Evolutionary conservation across 495 filamentous ascomycete genomes (phyloP).

Genomic region (Trichocladium antarcticum): DNA sequence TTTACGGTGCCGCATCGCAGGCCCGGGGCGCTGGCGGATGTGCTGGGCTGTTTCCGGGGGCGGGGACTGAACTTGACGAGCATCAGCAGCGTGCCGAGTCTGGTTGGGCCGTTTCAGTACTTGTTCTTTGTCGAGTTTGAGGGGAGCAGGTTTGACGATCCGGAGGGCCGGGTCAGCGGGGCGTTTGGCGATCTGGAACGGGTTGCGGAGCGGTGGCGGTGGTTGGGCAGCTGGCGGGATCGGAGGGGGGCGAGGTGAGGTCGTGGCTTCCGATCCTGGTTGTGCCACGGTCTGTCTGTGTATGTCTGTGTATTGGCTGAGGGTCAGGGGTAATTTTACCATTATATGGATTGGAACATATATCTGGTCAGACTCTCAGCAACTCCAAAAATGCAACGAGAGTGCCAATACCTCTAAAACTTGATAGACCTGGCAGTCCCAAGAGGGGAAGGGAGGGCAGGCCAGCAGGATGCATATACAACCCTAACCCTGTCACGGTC

Average conservation of each 20-base stretch:
- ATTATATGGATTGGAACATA: too few species aligned
- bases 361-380: too few species aligned
- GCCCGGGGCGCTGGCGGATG: constrained; percentile 71
- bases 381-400: too few species aligned
- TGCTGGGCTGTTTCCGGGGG: constrained; percentile 63
- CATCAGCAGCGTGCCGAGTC: constrained; percentile 76
- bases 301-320: too few species aligned
- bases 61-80: constrained; percentile 73
- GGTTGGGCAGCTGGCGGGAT: constrained; percentile 46
- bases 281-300: too few species aligned
- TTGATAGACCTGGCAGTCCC: too few species aligned
- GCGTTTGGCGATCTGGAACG: constrained; percentile 35
- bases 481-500: too few species aligned
- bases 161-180: constrained; percentile 40
- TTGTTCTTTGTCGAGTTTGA: constrained; percentile 90
- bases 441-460: too few species aligned
- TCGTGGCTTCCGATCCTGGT: background rate
- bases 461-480: too few species aligned
- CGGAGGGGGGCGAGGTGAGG: constrained; percentile 18
- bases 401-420: too few species aligned
- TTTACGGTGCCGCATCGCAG: constrained; percentile 71
- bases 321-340: too few species aligned
- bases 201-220: constrained; percentile 38
- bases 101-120: constrained; percentile 72
- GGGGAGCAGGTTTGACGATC: constrained; percentile 40